A percentile compares a stretch with the other conserved stretches of the same genome.
Evolutionary conservation across 192 early-diverging fungal genomes (phyloP).

Genomic region (Coemansia sp.): DNA sequence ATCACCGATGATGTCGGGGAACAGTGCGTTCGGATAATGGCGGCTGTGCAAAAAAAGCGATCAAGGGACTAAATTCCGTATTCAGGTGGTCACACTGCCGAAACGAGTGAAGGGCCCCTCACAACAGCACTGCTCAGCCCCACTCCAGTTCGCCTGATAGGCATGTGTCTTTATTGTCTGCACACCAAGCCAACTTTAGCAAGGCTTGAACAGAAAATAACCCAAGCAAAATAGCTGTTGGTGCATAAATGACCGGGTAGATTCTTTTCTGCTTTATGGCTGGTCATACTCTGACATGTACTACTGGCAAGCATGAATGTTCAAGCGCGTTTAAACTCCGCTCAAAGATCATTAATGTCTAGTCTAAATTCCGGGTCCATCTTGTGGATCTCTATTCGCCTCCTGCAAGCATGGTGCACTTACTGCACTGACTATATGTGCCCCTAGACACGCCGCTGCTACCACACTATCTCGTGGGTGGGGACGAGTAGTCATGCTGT

Average conservation of each 20-base stretch:
- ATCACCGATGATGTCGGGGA: not conserved
- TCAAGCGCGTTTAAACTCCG: not conserved
- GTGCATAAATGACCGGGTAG: constrained; percentile 1
- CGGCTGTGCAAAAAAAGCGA: not conserved
- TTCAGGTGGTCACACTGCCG: constrained; percentile 1
- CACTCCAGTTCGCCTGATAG: not conserved
- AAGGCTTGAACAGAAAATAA: not conserved
- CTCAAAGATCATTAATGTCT: not conserved
- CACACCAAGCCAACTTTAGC: not conserved
- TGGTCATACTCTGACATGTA: not conserved
- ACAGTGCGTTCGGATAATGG: not conserved
- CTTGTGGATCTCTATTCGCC: not conserved
- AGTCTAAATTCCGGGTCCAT: constrained; percentile 1
- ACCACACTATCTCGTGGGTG: not conserved
- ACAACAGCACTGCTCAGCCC: not conserved
- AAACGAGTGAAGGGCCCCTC: not conserved
- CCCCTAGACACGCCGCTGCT: not conserved
- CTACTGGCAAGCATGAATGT: not conserved
- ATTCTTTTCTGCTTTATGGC: not conserved
- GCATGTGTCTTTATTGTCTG: not conserved
- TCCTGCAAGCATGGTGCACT: not conserved
- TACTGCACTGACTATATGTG: constrained; percentile 2
- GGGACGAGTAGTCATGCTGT: constrained; percentile 1
- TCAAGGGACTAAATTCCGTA: constrained; percentile 6
- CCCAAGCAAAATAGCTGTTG: not conserved